Conservation (phyloP, 139 green algal species). For the Trebouxia sp. region DNA sequence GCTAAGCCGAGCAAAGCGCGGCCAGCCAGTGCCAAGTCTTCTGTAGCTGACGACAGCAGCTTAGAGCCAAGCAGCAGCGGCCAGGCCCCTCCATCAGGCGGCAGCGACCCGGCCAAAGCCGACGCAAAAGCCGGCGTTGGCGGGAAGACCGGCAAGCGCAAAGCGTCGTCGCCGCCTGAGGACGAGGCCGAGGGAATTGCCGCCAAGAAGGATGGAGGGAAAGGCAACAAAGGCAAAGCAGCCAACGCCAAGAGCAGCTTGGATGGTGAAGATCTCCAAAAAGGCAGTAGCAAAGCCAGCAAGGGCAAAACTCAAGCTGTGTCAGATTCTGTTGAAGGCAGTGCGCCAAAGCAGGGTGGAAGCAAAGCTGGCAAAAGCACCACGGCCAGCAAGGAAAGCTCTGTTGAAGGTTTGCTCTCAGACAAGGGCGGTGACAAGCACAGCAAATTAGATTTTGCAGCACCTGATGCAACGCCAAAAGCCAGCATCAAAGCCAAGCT, state of each 20-base stretch:
- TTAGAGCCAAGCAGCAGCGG: constrained; percentile 13
- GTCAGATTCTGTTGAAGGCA: not conserved
- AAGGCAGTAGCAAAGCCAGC: no score
- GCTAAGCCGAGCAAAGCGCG: not conserved
- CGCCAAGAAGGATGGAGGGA: no score
- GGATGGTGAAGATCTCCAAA: no score
- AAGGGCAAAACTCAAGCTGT: not conserved
- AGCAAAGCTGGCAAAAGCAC: constrained; percentile 17
- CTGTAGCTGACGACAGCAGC: not conserved
- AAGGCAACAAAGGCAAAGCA: no score
- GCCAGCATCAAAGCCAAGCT: not conserved
- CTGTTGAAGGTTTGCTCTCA: no score
- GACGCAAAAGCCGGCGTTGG: not conserved
- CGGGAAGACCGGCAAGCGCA: constrained; percentile 10
- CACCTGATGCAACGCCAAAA: not conserved
- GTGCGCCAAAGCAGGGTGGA: not conserved
- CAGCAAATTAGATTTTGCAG: no score
- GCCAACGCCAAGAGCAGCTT: no score
- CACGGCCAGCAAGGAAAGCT: not conserved
- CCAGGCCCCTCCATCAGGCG: not conserved
- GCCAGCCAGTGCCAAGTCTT: not conserved
- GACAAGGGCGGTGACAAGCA: no score
- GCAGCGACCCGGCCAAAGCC: not conserved
- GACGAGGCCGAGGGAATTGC: no score
- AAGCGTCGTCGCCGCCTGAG: no score